Evolutionary conservation across 2,329 filamentous ascomycete genomes (phyloP), one percentile per base, ranked within the genome.

Genomic region (Neonectria coccinea): DNA sequence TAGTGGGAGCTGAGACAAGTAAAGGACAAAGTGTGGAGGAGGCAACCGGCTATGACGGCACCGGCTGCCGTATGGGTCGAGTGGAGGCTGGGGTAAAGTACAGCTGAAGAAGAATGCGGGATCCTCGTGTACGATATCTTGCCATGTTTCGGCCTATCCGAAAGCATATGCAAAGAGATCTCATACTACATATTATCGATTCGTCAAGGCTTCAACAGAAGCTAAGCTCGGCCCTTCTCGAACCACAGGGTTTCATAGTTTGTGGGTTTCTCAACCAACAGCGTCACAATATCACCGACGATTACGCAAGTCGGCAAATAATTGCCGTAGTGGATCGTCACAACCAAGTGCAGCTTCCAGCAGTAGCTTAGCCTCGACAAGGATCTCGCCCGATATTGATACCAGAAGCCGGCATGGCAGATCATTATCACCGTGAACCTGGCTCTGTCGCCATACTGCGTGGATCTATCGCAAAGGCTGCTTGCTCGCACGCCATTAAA

Each of bases 401-500:
- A 14, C 39, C 39, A 41, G 33, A 27, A 29, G 45, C 16, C 18
- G n/a, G 16, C 8, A 33, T 39, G 12, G 31, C 31, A 50, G 33
- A 22, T 6, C 48, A 33, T 14, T 33, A 2, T n/a, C n/a, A 9
- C 29, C 4, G 9, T 22, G 14, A 50, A 39, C 31, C 29, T 42
- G 33, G 31, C 25, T 48, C 27, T 55, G 55, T 63, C 60, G 60
- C 60, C 39, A 63, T 63, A 31, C 48, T 39, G 14, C 60, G 55
- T 51, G 59, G 59, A 56, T 54, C 50, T 58, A 42, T 59, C 55
- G 60, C 55, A 59, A 63, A 42, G 36, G 27, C 47, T 18, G 18
- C 36, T 55, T 36, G n/a, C 42, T 48, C 60, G 55, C 60, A 63
- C 55, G 55, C 33, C 22, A 58, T 55, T 33, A 25, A 29, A 39